phyloP scores from a whole-genome alignment of 2,329 filamentous ascomycete species.

The Pseudopyrenochaeta lycopersici region DNA sequence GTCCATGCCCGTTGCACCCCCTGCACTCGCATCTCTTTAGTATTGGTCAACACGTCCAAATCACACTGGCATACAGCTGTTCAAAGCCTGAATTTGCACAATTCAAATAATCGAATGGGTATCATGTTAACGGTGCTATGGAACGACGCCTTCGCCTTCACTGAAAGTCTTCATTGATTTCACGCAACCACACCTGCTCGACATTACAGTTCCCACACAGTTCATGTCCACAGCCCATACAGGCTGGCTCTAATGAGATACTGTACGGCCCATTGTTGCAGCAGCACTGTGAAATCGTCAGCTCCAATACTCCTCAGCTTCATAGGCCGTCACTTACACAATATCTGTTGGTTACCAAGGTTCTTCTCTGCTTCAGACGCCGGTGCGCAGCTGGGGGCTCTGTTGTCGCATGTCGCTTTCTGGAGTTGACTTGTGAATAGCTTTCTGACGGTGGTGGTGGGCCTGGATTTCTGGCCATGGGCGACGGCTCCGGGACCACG shows the following conservation, averaged over 20 bases:
- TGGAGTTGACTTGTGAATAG: neutral
- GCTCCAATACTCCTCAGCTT: neutral
- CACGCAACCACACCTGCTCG: neutral
- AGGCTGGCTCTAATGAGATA: conserved; percentile 4
- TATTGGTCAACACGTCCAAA: no score
- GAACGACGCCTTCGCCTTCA: no score
- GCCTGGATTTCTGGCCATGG: neutral
- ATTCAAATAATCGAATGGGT: no score
- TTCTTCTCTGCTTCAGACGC: neutral
- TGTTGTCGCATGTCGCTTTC: neutral
- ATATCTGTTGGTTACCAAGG: neutral
- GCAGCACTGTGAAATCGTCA: conserved; percentile 10
- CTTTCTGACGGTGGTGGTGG: neutral
- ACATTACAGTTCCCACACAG: conserved; percentile 5
- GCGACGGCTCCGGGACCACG: neutral
- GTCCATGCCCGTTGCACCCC: neutral
- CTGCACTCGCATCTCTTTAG: neutral
- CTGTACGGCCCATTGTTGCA: conserved; percentile 5
- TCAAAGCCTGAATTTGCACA: no score
- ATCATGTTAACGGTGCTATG: no score
- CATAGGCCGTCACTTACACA: conserved; percentile 9
- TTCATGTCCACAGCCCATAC: conserved; percentile 13
- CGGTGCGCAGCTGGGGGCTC: neutral
- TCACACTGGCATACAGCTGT: no score
- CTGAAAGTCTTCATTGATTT: neutral